phyloP scores from a whole-genome alignment of 768 basidiomycete species.

The Tephrocybe sp. region DNA sequence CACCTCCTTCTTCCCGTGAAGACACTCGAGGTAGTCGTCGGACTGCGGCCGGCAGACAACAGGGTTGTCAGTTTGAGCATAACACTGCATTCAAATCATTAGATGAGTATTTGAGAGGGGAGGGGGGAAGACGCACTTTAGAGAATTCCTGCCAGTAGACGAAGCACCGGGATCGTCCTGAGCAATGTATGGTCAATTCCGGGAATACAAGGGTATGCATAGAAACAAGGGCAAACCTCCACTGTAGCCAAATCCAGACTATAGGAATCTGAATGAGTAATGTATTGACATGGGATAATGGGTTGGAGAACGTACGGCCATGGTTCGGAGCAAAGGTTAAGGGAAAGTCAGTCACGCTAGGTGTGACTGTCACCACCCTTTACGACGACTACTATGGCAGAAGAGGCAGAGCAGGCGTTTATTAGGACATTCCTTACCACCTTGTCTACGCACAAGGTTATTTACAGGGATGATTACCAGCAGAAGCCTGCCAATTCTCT shows the following conservation, averaged over 20 bases:
- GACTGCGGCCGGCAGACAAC: conserved; percentile 66
- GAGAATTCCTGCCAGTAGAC: conserved; percentile 91
- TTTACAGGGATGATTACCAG: conserved; percentile 74
- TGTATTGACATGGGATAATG: background rate
- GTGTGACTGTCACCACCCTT: background rate
- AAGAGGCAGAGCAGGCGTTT: conserved; percentile 66
- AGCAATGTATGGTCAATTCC: background rate
- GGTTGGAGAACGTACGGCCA: conserved; percentile 35
- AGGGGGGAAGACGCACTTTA: conserved; percentile 47
- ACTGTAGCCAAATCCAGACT: conserved; percentile 49
- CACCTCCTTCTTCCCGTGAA: conserved; percentile 90
- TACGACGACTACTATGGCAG: conserved; percentile 31
- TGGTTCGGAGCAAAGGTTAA: conserved; percentile 16
- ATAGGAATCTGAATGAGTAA: background rate
- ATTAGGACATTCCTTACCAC: conserved; percentile 65
- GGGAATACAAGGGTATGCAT: background rate
- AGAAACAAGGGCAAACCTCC: conserved; percentile 33
- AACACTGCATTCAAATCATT: conserved; percentile 59
- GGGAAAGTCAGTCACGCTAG: conserved; percentile 5
- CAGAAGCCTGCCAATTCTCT: conserved; percentile 65
- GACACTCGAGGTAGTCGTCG: conserved; percentile 90
- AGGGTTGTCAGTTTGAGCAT: conserved; percentile 76
- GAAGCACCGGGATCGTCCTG: conserved; percentile 86
- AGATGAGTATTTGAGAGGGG: conserved; percentile 4
- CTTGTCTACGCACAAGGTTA: conserved; percentile 65